Conservation (phyloP, 2,329 filamentous ascomycete genomes). For the Nakataea oryzae region DNA sequence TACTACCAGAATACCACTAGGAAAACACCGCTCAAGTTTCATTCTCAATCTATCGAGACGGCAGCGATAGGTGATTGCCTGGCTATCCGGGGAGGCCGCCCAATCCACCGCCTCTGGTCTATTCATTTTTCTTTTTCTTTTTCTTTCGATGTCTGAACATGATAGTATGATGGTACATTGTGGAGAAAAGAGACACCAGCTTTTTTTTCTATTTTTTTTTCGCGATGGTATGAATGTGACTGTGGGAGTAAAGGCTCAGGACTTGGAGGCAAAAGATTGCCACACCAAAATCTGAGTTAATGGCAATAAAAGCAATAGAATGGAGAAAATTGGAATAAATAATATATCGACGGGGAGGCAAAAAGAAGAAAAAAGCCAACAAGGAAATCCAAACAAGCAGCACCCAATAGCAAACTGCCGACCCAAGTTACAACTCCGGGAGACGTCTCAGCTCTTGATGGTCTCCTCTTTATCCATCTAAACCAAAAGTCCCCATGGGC, state of each 20-base stretch:
- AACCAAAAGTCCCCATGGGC: not conserved
- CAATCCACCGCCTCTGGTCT: not conserved
- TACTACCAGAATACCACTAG: not conserved
- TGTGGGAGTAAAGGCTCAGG: too few relatives aligned
- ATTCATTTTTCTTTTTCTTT: not conserved
- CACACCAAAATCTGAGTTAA: too few relatives aligned
- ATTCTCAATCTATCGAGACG: not conserved
- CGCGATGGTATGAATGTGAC: too few relatives aligned
- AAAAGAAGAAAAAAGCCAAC: conserved; percentile 7
- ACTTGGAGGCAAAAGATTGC: too few relatives aligned
- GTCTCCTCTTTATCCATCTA: conserved; percentile 23
- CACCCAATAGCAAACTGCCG: not conserved
- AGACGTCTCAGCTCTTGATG: conserved; percentile 50
- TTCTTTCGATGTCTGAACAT: not conserved
- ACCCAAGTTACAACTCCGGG: conserved; percentile 19
- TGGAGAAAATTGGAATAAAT: conserved; percentile 4
- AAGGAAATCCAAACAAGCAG: conserved; percentile 7
- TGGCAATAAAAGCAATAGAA: not conserved
- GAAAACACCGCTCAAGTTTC: not conserved
- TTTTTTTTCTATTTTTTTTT: too few relatives aligned
- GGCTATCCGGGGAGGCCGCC: not conserved
- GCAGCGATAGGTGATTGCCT: not conserved
- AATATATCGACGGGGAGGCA: not conserved
- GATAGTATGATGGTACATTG: not conserved
- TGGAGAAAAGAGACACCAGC: not conserved